Evolutionary conservation across 2,329 filamentous ascomycete species (phyloP).

Genomic region (Thielaviopsis populi): DNA sequence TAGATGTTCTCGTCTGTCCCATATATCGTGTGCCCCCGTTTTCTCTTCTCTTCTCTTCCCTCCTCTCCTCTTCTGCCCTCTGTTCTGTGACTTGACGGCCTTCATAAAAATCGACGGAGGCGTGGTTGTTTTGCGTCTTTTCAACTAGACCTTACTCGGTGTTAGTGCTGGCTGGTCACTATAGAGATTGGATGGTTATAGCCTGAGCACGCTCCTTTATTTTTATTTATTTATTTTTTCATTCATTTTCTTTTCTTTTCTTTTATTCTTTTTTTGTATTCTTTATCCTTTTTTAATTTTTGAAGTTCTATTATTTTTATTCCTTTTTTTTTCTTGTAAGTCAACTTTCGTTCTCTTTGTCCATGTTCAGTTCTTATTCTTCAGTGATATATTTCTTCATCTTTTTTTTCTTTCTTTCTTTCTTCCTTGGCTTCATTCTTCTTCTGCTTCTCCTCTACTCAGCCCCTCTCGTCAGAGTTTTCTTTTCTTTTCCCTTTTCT

Average conservation of each 20-base stretch:
- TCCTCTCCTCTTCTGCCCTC: background rate
- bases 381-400: background rate
- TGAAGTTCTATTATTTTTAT: background rate
- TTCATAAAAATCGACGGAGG: background rate
- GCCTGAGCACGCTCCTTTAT: background rate
- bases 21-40: no score
- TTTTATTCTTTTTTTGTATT: background rate
- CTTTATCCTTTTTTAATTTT: background rate
- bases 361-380: no score
- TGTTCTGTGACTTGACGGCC: background rate
- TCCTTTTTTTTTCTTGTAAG: background rate
- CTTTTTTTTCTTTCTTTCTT: background rate
- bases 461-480: background rate
- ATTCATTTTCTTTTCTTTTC: background rate
- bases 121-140: background rate
- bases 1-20: no score
- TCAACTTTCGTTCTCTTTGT: background rate
- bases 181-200: background rate
- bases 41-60: no score
- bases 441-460: background rate
- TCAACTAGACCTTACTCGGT: background rate
- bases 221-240: background rate
- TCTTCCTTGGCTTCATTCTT: background rate
- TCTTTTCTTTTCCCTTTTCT: background rate
- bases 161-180: conserved; percentile 5